phyloP scores from a whole-genome alignment of 768 basidiomycete species.

The Leccinum obscurum region DNA sequence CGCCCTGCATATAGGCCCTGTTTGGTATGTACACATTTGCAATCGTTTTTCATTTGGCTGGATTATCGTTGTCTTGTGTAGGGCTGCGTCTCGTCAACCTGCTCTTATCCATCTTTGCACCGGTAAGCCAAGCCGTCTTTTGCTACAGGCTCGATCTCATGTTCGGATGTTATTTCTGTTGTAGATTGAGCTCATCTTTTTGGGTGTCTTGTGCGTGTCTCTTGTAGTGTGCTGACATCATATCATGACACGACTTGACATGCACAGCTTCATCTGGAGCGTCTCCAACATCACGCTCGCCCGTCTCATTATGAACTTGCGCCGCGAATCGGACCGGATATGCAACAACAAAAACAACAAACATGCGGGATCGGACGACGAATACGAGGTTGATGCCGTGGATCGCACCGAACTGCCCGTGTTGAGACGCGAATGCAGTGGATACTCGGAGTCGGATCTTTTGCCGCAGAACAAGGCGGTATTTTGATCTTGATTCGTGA shows the following conservation, averaged over 20 bases:
- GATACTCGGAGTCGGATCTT: neutral
- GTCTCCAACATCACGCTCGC: slow-evolving; percentile 34
- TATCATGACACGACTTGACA: neutral
- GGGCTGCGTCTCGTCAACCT: slow-evolving; percentile 24
- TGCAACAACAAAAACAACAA: too few relatives aligned
- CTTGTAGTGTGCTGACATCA: neutral
- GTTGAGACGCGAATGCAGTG: neutral
- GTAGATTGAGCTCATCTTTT: slow-evolving; percentile 22
- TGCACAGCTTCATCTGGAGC: slow-evolving; percentile 27
- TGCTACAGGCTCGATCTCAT: neutral
- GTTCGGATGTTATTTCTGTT: neutral
- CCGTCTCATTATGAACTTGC: slow-evolving; percentile 36
- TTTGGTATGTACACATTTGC: slow-evolving; percentile 20
- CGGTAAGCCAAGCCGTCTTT: slow-evolving; percentile 12
- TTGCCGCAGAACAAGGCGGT: neutral
- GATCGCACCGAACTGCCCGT: slow-evolving; percentile 9
- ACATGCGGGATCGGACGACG: too few relatives aligned
- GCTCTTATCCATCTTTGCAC: slow-evolving; percentile 20
- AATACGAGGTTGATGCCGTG: neutral
- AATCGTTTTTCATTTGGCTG: neutral
- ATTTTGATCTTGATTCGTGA: neutral
- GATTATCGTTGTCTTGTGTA: neutral
- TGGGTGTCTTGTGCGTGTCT: slow-evolving; percentile 26
- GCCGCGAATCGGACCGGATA: slow-evolving; percentile 16
- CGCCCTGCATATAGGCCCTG: slow-evolving; percentile 1